Conservation (phyloP, 805 yeast genomes). For the Kuraishia capsulata region DNA sequence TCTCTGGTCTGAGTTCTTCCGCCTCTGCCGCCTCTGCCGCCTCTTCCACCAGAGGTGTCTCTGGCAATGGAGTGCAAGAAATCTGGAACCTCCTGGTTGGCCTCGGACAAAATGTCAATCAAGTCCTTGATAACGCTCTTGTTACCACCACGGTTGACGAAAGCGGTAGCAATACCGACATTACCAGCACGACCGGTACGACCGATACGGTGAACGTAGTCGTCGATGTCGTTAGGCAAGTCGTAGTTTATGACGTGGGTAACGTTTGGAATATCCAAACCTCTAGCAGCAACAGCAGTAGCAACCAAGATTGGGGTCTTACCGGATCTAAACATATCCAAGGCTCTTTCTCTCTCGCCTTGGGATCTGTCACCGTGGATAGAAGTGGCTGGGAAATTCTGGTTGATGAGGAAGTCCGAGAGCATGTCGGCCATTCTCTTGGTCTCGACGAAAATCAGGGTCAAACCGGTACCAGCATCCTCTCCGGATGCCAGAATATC, state of each 20-base stretch:
- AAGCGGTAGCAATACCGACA: conserved; percentile 96
- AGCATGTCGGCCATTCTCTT: conserved; percentile 97
- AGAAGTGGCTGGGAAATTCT: conserved; percentile 93
- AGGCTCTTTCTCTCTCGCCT: conserved; percentile 94
- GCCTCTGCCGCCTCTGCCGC: conserved; percentile 46
- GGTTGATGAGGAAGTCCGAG: conserved; percentile 83
- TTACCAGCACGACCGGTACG: conserved; percentile 99
- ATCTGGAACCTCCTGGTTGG: conserved; percentile 95
- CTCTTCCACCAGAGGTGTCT: conserved; percentile 54
- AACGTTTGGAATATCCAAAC: conserved; percentile 98
- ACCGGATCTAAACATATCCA: conserved; percentile 89
- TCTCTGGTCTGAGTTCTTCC: conserved; percentile 34
- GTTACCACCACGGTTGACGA: conserved; percentile 87
- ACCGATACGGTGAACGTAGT: conserved; percentile 98
- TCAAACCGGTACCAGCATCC: conserved; percentile 55
- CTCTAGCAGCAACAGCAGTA: conserved; percentile 99
- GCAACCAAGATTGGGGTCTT: conserved; percentile 92
- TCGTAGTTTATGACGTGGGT: conserved; percentile 97
- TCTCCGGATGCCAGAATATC: conserved; percentile 76
- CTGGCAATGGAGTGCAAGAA: conserved; percentile 76
- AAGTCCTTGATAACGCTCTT: conserved; percentile 81
- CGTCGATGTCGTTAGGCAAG: conserved; percentile 94
- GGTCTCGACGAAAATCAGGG: conserved; percentile 94
- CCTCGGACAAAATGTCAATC: conserved; percentile 81
- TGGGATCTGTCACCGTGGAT: conserved; percentile 99